phyloP scores from a whole-genome alignment of 129 eudicot species.

The Mikania micrantha region DNA sequence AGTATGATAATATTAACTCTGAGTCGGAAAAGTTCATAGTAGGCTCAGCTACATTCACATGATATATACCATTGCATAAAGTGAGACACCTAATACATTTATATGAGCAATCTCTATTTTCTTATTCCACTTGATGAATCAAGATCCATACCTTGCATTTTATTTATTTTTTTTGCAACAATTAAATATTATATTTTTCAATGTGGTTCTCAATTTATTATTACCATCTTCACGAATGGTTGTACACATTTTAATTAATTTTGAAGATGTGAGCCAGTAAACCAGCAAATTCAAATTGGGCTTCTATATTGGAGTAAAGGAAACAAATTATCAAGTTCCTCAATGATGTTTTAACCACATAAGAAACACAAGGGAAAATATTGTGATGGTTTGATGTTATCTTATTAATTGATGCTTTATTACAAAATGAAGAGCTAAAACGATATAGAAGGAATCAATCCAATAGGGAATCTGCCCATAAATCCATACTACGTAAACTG shows the following conservation, averaged over 20 bases:
- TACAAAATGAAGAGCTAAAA: conserved; percentile 95
- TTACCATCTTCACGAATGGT: not conserved
- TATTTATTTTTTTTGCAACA: not conserved
- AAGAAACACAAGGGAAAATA: not conserved
- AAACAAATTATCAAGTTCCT: not conserved
- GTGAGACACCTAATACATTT: too few relatives aligned
- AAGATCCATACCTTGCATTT: too few relatives aligned
- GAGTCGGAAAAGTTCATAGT: too few relatives aligned
- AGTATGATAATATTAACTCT: too few relatives aligned
- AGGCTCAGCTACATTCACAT: too few relatives aligned
- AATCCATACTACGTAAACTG: conserved; percentile 97
- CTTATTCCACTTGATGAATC: too few relatives aligned
- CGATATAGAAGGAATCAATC: conserved; percentile 96
- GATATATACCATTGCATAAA: too few relatives aligned
- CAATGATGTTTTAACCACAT: not conserved
- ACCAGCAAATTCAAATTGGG: not conserved
- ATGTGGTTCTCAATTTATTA: not conserved
- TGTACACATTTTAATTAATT: not conserved
- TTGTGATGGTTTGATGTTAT: not conserved
- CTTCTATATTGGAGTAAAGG: not conserved
- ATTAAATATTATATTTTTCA: not conserved
- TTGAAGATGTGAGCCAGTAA: not conserved
- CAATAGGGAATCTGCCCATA: conserved; percentile 97
- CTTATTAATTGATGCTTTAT: conserved; percentile 12
- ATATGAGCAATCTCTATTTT: too few relatives aligned